Conservation (phyloP, 73 alveolate genomes). For the Paraurostyla sp. region DNA sequence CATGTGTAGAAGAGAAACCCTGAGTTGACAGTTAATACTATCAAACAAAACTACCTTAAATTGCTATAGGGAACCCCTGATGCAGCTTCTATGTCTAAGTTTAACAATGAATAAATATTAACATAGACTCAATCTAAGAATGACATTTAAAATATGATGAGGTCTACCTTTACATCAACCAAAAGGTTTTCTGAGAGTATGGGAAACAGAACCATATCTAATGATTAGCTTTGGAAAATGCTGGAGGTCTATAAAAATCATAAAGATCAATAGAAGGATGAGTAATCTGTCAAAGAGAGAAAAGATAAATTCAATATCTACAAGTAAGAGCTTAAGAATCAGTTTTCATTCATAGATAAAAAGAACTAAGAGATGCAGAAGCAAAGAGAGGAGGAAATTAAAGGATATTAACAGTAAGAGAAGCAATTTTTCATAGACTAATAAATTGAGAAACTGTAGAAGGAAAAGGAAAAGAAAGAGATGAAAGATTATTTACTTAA, state of each 20-base stretch:
- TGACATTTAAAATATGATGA: background rate
- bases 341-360: background rate
- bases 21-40: background rate
- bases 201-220: background rate
- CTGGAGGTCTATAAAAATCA: background rate
- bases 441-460: background rate
- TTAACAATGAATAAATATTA: background rate
- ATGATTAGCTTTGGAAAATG: constrained; percentile 31
- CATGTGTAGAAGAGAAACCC: background rate
- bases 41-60: background rate
- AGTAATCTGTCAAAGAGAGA: background rate
- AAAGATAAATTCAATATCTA: background rate
- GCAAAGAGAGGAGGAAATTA: background rate
- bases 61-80: background rate
- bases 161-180: background rate
- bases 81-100: background rate
- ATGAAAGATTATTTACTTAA: background rate
- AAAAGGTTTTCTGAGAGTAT: background rate
- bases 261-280: background rate
- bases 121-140: background rate
- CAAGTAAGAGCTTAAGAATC: background rate
- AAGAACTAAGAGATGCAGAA: background rate
- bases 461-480: background rate
- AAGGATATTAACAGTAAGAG: background rate
- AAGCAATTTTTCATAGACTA: background rate